Evolutionary conservation across 169 alveolate species (phyloP), one percentile per base, ranked within the genome.

Genomic region (Plasmodium adleri): DNA sequence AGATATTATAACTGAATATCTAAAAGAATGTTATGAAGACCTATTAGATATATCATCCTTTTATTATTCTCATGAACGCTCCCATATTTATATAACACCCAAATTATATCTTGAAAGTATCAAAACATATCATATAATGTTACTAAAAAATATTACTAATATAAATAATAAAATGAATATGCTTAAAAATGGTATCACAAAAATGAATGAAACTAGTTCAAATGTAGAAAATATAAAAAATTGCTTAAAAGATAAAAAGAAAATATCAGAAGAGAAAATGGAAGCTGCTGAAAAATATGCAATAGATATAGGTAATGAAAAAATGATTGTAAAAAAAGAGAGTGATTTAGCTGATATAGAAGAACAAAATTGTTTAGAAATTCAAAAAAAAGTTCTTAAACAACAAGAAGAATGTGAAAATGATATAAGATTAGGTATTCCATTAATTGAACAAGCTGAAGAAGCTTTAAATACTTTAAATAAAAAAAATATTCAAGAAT

Each of bases 1-100:
- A 43, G 89, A 60, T 7, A 66, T 78, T 4, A 47, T 78, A 43
- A 78, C 78, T 24, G 89, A 78, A 59, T 78, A 78, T 32, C 54
- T 78, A 17, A 78, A 66, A 45, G 89, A 78, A 47, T 78, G 80
- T 59, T 78, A 78, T 56, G 89, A 78, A 43, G 89, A 78, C 13
- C 32, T 78, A 13, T 24, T 78, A 10, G 80, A 59, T 12, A 78
- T 78, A 28, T 50, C 89, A 20, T 64, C 89, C 43, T 13, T 64
- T 59, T 78, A 78, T 47, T 66, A 78, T 43, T 54, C 74, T 7
- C 89, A 78, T 26, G 99, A 97, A 92, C 94, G 98, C 93, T 93
- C 99, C 66, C 97, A 95, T 88, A 98, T 97, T 54, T 98, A 98
- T 93, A 95, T 98, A 47, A 98, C 99, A 2, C 99, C 99, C 8